These are phyloP conservation scores for Flaveria trinervia DNA, from an alignment of 129 eudicot species.

Conservation along the genomic window DNA sequence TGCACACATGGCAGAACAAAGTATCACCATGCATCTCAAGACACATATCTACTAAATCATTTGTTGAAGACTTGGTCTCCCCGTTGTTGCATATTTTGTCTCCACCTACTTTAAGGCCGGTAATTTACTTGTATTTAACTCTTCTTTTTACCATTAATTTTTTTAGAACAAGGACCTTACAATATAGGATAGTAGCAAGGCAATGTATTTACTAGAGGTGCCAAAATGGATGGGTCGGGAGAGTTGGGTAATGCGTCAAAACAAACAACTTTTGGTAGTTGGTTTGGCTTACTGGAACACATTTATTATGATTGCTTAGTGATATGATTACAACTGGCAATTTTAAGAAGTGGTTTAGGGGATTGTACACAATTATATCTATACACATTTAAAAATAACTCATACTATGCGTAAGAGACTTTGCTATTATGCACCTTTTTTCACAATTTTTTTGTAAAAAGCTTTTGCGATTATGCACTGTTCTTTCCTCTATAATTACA, in stretches of 20 bases:
- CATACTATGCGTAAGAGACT: background rate
- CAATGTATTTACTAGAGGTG: slow-evolving; percentile 16
- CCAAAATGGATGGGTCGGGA: background rate
- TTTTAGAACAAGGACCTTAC: background rate
- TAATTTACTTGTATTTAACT: slow-evolving; percentile 39
- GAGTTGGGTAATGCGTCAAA: background rate
- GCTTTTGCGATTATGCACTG: too few species aligned
- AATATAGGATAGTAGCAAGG: background rate
- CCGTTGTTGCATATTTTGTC: slow-evolving; percentile 77
- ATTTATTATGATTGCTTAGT: background rate
- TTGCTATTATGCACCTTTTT: background rate
- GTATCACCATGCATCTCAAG: slow-evolving; percentile 78
- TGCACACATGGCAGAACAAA: slow-evolving; percentile 69
- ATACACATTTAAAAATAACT: too few species aligned
- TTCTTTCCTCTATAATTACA: too few species aligned
- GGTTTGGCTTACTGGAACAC: background rate
- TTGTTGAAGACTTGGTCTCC: slow-evolving; percentile 77
- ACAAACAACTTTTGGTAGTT: background rate
- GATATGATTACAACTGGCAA: too few species aligned
- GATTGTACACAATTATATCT: too few species aligned
- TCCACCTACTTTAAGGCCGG: slow-evolving; percentile 90
- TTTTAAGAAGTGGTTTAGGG: too few species aligned
- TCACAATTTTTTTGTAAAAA: too few species aligned
- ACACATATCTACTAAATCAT: slow-evolving; percentile 76
- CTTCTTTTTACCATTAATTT: background rate